These are phyloP conservation scores for Lagenidium sp. DNA, from an alignment of 352 stramenopile species.

Conservation along the genomic window DNA sequence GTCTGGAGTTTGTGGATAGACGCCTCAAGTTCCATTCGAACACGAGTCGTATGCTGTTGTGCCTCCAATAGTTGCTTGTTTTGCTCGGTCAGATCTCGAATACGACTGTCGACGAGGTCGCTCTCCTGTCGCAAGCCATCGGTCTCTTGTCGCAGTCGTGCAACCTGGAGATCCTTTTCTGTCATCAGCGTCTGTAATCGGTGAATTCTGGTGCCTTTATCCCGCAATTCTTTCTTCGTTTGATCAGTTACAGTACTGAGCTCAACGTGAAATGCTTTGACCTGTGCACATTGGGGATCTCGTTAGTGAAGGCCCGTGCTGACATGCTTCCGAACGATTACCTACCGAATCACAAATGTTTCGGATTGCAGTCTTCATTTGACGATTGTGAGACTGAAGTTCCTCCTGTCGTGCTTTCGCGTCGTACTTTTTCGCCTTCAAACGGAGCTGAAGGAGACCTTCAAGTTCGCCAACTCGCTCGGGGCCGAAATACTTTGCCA, in stretches of 20 bases:
- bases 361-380: constrained; percentile 34
- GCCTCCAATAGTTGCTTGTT: constrained; percentile 20
- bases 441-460: constrained; percentile 37
- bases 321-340: not conserved
- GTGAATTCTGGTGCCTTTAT: too few relatives aligned
- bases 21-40: constrained; percentile 11
- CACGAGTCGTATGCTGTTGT: constrained; percentile 16
- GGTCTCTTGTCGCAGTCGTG: constrained; percentile 18
- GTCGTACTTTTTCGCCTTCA: constrained; percentile 66
- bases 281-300: too few relatives aligned
- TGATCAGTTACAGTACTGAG: too few relatives aligned
- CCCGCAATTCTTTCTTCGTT: too few relatives aligned
- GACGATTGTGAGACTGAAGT: constrained; percentile 39
- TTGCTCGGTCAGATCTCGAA: constrained; percentile 5
- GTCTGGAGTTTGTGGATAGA: constrained; percentile 32
- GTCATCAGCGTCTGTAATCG: constrained; percentile 4
- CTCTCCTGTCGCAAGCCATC: constrained; percentile 18
- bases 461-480: constrained; percentile 33
- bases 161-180: constrained; percentile 6
- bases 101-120: constrained; percentile 1
- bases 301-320: too few relatives aligned
- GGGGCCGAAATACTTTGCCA: constrained; percentile 18
- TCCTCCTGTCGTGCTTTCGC: constrained; percentile 50
- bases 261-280: too few relatives aligned
- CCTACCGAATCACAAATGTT: constrained; percentile 26